phyloP scores from a whole-genome alignment of 179 eudicot species.

The Silene coronaria region DNA sequence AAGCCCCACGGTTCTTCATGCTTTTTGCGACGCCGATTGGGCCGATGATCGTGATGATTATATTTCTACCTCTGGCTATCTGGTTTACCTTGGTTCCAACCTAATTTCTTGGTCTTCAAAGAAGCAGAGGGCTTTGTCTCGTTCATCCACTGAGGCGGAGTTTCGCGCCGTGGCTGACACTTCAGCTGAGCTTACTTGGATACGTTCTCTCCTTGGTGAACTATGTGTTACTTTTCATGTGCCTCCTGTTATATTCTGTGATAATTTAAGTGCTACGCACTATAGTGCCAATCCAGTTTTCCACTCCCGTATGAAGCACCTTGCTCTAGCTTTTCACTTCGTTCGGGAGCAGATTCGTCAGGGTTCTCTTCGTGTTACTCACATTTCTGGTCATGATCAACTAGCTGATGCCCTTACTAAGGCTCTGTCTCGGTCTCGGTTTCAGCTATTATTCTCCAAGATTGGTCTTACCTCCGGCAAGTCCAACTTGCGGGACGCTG shows the following conservation, averaged over 20 bases:
- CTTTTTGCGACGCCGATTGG: neutral
- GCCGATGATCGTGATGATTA: neutral
- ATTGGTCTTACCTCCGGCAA: too few species aligned
- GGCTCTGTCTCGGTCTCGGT: neutral
- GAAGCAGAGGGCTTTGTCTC: neutral
- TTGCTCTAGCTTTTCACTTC: slow-evolving; percentile 10
- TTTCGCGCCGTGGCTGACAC: neutral
- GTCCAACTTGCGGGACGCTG: too few species aligned
- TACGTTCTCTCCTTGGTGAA: neutral
- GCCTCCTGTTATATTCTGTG: neutral
- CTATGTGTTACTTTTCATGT: neutral
- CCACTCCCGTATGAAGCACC: neutral
- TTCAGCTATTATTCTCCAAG: neutral
- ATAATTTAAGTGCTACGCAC: slow-evolving; percentile 1
- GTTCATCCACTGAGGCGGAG: neutral
- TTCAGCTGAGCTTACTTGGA: neutral
- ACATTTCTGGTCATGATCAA: neutral
- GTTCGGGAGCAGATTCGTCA: neutral
- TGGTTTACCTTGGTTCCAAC: neutral
- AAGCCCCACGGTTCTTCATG: neutral
- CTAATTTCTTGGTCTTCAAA: neutral
- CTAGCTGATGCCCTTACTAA: slow-evolving; percentile 12
- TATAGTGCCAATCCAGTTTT: slow-evolving; percentile 8
- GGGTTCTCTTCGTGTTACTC: slow-evolving; percentile 9
- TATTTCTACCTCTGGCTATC: neutral